A percentile compares a stretch with the other conserved stretches of the same genome.
These are phyloP conservation scores for Arthrinium phaeospermum DNA, from an alignment of 2,329 filamentous ascomycete genomes.

Conservation along the genomic window DNA sequence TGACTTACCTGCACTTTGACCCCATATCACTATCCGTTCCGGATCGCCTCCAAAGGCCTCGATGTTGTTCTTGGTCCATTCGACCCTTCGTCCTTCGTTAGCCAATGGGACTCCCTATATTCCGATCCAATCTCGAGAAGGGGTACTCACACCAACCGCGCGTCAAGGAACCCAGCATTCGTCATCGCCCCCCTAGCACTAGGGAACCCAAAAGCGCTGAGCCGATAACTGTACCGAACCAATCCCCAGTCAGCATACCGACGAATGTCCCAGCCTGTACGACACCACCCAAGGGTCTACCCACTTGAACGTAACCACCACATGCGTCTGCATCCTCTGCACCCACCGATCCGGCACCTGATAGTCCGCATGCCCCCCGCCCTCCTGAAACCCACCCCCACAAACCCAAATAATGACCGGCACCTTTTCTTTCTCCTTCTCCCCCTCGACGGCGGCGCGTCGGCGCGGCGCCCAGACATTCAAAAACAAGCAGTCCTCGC, in stretches of 20 bases:
- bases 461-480: conserved; percentile 20
- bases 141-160: conserved; percentile 6
- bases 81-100: neutral
- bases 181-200: conserved; percentile 7
- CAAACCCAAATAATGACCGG: conserved; percentile 23
- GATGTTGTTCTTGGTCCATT: conserved; percentile 24
- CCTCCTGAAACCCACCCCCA: conserved; percentile 15
- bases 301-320: conserved; percentile 22
- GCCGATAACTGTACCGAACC: conserved; percentile 10
- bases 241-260: neutral
- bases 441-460: neutral
- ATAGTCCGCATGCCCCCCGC: conserved; percentile 20
- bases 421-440: conserved; percentile 8
- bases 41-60: conserved; percentile 23
- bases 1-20: conserved; percentile 24
- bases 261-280: neutral
- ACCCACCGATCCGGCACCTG: conserved; percentile 25
- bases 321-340: conserved; percentile 21
- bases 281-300: neutral
- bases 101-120: too few species aligned
- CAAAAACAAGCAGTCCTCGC: conserved; percentile 19
- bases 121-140: too few species aligned
- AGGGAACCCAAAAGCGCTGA: conserved; percentile 24
- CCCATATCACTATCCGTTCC: conserved; percentile 23
- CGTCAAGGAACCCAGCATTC: conserved; percentile 22